Evolutionary conservation across 768 basidiomycete species (phyloP).

Genomic region (Candolleomyces aberdarensis): DNA sequence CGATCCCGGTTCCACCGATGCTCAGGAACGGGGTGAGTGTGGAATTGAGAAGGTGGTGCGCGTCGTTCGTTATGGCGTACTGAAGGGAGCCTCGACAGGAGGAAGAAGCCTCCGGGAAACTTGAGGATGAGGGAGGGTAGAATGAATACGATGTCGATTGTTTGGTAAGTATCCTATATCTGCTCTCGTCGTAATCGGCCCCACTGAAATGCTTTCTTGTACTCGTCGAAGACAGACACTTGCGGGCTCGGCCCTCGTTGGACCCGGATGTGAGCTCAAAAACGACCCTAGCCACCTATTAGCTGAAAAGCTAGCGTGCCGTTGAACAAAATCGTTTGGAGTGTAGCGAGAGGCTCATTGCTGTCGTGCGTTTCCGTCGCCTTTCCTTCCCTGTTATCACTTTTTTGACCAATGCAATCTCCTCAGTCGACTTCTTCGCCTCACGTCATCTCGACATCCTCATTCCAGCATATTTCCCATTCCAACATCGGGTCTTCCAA

Average conservation of each 20-base stretch:
- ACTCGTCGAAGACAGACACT: slow-evolving; percentile 11
- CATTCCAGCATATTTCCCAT: too few species aligned
- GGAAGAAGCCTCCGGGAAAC: slow-evolving; percentile 4
- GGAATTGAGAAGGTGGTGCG: slow-evolving; percentile 21
- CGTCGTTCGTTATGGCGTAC: slow-evolving; percentile 43
- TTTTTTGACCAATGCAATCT: too few species aligned
- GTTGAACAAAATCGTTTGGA: slow-evolving; percentile 48
- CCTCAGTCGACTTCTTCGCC: too few species aligned
- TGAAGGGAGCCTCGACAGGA: slow-evolving; percentile 12
- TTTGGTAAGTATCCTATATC: slow-evolving; percentile 32
- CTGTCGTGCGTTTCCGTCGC: slow-evolving; percentile 45
- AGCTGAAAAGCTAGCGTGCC: slow-evolving; percentile 38
- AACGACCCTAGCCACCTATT: slow-evolving; percentile 26
- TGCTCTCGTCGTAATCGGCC: slow-evolving; percentile 24
- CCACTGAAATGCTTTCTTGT: slow-evolving; percentile 15
- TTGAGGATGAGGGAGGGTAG: slow-evolving; percentile 24
- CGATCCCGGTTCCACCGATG: background rate
- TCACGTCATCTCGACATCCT: too few species aligned
- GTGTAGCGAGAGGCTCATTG: slow-evolving; percentile 47
- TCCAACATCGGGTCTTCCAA: too few species aligned
- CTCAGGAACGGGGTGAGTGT: slow-evolving; percentile 11
- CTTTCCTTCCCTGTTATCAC: too few species aligned
- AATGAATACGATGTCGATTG: slow-evolving; percentile 26
- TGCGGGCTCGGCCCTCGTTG: slow-evolving; percentile 8
- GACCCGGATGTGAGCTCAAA: slow-evolving; percentile 12